Conservation (phyloP, 1,284 basidiomycete genomes). For the Melampsora larici-populina region DNA sequence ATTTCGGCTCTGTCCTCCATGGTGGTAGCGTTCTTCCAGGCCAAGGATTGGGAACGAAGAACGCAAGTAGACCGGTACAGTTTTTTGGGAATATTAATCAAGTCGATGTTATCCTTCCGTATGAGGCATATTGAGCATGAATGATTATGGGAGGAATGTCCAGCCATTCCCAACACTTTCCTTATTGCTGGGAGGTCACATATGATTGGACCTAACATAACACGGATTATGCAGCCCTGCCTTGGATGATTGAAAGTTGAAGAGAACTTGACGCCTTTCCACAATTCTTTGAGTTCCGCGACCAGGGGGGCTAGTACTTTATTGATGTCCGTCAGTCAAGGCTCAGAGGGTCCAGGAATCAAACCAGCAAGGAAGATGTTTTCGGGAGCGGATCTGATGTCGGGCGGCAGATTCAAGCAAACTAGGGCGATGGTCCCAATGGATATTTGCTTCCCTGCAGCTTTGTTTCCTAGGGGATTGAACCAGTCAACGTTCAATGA, state of each 20-base stretch:
- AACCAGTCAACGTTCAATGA: slow-evolving; percentile 18
- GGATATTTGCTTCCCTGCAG: not conserved
- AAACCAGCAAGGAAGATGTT: slow-evolving; percentile 20
- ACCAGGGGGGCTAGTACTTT: no score
- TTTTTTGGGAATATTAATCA: no score
- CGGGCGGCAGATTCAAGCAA: slow-evolving; percentile 5
- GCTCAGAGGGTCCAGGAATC: no score
- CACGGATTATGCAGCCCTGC: no score
- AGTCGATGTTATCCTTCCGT: no score
- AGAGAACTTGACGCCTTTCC: not conserved
- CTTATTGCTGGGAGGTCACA: slow-evolving; percentile 24
- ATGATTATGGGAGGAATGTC: not conserved
- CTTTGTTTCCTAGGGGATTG: slow-evolving; percentile 10
- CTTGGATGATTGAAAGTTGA: not conserved
- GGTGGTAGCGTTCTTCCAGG: no score
- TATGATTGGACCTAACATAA: slow-evolving; percentile 8
- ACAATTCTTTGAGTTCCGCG: not conserved
- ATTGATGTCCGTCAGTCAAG: no score
- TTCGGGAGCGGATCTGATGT: not conserved
- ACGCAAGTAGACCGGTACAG: no score
- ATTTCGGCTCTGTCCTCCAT: no score
- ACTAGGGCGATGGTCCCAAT: slow-evolving; percentile 2
- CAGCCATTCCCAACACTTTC: slow-evolving; percentile 18
- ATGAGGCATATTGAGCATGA: no score
- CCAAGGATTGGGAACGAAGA: no score